phyloP scores from a whole-genome alignment of 176 grass and related monocot genomes.

The Oryza officinalis region DNA sequence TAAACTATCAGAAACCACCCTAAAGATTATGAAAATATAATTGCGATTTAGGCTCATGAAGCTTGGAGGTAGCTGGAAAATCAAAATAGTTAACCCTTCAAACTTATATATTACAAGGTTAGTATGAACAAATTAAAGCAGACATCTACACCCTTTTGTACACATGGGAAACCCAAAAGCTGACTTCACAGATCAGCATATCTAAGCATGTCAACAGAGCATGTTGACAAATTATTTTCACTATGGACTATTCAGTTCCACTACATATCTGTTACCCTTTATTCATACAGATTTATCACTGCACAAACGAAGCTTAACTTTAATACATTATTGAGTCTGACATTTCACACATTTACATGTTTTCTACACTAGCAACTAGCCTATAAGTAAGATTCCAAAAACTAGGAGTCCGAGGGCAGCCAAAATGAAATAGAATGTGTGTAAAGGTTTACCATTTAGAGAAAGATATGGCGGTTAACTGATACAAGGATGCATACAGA shows the following conservation, averaged over 20 bases:
- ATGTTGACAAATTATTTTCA: neutral
- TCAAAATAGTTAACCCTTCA: neutral
- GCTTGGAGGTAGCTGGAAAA: neutral
- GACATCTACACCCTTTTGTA: neutral
- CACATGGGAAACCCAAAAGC: neutral
- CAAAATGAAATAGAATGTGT: neutral
- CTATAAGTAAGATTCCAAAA: neutral
- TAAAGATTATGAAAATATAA: neutral
- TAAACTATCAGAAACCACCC: slow-evolving; percentile 15
- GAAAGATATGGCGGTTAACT: neutral
- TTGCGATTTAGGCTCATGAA: neutral
- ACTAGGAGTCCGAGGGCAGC: neutral
- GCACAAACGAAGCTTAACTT: too few relatives aligned
- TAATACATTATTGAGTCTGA: neutral
- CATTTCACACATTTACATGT: neutral
- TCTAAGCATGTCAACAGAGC: neutral
- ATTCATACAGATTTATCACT: neutral
- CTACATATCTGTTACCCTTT: neutral
- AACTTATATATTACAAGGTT: neutral
- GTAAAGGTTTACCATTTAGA: neutral
- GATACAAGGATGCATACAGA: neutral
- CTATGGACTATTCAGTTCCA: neutral
- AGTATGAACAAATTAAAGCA: neutral
- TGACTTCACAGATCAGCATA: neutral
- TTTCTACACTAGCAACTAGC: neutral